These are phyloP conservation scores for Diplocarpon mali DNA, from an alignment of 2,329 filamentous ascomycete genomes.

Conservation along the genomic window DNA sequence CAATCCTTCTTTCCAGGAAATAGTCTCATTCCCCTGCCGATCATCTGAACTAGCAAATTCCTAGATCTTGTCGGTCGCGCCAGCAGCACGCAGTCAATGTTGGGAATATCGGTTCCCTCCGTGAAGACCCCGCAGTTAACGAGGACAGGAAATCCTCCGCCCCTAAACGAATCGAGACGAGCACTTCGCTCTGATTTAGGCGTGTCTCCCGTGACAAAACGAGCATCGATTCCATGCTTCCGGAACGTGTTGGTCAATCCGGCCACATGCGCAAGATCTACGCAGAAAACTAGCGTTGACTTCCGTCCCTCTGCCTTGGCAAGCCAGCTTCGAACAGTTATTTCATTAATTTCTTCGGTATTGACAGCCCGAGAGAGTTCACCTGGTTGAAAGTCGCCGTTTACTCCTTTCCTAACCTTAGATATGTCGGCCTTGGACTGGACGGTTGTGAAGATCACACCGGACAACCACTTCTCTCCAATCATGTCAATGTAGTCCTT, in stretches of 20 bases:
- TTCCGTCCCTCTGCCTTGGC: constrained; percentile 61
- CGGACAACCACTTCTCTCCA: constrained; percentile 79
- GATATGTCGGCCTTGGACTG: constrained; percentile 71
- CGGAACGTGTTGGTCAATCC: constrained; percentile 69
- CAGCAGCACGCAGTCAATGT: constrained; percentile 86
- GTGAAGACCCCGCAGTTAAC: constrained; percentile 95
- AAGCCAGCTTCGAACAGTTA: constrained; percentile 79
- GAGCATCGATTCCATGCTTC: constrained; percentile 66
- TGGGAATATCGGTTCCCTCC: constrained; percentile 95
- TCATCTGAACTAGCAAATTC: constrained; percentile 96
- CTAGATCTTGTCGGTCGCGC: constrained; percentile 81
- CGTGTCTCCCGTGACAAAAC: constrained; percentile 78
- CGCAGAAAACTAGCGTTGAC: constrained; percentile 89
- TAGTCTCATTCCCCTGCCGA: constrained; percentile 82
- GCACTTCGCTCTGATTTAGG: constrained; percentile 54
- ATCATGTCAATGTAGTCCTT: constrained; percentile 77
- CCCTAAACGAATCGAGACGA: constrained; percentile 65
- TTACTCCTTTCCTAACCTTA: constrained; percentile 48
- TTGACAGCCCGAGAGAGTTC: constrained; percentile 80
- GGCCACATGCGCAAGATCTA: constrained; percentile 73
- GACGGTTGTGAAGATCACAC: constrained; percentile 92
- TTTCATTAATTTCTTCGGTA: constrained; percentile 66
- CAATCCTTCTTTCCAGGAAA: constrained; percentile 75
- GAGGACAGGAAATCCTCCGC: constrained; percentile 70
- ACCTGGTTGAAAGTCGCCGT: constrained; percentile 68